Evolutionary conservation across 176 grass and related monocot genomes (phyloP).

Genomic region (Ampelocalamus luodianensis): DNA sequence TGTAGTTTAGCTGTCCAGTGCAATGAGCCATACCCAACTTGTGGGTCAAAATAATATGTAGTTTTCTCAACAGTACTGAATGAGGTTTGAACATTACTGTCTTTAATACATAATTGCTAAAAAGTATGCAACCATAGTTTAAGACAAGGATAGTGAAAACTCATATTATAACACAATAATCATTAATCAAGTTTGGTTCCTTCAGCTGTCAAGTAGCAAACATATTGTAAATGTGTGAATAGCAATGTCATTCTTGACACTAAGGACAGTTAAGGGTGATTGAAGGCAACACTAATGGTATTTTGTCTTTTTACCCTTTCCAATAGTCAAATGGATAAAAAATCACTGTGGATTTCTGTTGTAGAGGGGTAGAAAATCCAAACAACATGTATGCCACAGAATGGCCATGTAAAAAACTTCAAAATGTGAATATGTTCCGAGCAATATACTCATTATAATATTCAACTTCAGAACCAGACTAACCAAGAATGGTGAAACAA

Average conservation of each 20-base stretch:
- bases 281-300: constrained; percentile 4
- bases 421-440: constrained; percentile 12
- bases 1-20: constrained; percentile 8
- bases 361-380: not conserved
- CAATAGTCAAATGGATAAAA: constrained; percentile 11
- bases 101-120: constrained; percentile 19
- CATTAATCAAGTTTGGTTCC: constrained; percentile 8
- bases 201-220: constrained; percentile 10
- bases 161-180: not conserved
- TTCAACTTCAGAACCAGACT: constrained; percentile 14
- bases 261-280: constrained; percentile 9
- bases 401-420: constrained; percentile 5
- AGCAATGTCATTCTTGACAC: constrained; percentile 8
- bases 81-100: not conserved
- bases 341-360: not conserved
- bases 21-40: constrained; percentile 3
- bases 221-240: constrained; percentile 15
- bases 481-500: not conserved
- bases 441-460: constrained; percentile 16
- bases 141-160: not conserved
- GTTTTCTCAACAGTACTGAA: not conserved
- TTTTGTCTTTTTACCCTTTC: not conserved
- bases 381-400: constrained; percentile 8
- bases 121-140: constrained; percentile 5
- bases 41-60: not conserved